These are phyloP conservation scores for Pseudocercospora ulei DNA, from an alignment of 2,329 filamentous ascomycete species.

Conservation along the genomic window DNA sequence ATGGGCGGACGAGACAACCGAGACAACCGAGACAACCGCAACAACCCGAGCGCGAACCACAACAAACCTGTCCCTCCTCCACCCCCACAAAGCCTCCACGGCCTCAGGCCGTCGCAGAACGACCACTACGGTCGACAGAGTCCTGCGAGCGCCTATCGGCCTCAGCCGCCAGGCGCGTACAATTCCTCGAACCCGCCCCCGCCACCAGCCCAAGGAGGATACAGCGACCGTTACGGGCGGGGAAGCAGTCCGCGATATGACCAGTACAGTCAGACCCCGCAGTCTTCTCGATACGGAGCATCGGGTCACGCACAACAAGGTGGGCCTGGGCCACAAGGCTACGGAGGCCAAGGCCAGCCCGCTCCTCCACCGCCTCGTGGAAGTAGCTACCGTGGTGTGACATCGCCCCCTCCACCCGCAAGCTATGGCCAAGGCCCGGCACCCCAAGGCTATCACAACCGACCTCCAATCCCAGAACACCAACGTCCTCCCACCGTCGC, in stretches of 20 bases:
- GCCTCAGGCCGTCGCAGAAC: conserved; percentile 34
- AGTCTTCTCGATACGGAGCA: conserved; percentile 18
- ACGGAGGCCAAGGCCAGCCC: conserved; percentile 12
- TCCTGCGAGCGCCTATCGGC: conserved; percentile 25
- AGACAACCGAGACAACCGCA: no score
- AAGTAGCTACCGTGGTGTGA: conserved; percentile 21
- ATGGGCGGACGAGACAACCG: conserved; percentile 27
- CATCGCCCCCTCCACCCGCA: conserved; percentile 38
- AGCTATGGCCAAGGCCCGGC: conserved; percentile 47
- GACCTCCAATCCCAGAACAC: conserved; percentile 45
- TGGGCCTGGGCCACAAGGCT: conserved; percentile 14
- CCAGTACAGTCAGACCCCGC: conserved; percentile 28
- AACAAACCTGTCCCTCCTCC: conserved; percentile 38
- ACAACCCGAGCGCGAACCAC: conserved; percentile 36
- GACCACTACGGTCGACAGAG: conserved; percentile 31
- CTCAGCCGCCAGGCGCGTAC: conserved; percentile 35
- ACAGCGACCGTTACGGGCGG: conserved; percentile 29
- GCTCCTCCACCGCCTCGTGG: conserved; percentile 20
- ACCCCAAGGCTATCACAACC: conserved; percentile 55
- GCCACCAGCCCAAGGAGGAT: conserved; percentile 24
- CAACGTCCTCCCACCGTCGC: conserved; percentile 43
- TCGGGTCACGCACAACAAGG: conserved; percentile 17
- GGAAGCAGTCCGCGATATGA: conserved; percentile 33
- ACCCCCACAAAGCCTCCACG: conserved; percentile 32
- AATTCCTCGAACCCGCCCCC: conserved; percentile 29